phyloP scores from a whole-genome alignment of 2,329 filamentous ascomycete genomes.

The Monosporascus sp. region DNA sequence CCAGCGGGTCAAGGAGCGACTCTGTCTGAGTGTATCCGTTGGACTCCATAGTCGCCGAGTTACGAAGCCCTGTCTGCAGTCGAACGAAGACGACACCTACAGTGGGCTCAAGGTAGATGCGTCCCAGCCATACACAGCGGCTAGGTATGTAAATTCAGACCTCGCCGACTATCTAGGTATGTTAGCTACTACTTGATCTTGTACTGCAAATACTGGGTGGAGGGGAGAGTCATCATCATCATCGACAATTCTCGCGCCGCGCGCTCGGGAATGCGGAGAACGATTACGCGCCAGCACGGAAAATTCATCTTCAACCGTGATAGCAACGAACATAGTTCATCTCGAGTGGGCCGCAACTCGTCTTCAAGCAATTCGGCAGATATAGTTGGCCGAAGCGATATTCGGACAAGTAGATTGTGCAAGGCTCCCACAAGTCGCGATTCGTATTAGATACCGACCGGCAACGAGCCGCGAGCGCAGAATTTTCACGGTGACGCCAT shows the following conservation, averaged over 20 bases:
- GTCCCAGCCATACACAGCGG: slow-evolving; percentile 3
- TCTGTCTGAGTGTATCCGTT: slow-evolving; percentile 27
- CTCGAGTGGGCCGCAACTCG: too few species aligned
- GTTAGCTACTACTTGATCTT: background rate
- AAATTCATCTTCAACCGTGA: too few species aligned
- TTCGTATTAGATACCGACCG: background rate
- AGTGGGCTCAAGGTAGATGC: slow-evolving; percentile 11
- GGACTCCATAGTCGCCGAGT: slow-evolving; percentile 23
- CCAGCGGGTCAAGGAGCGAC: slow-evolving; percentile 25
- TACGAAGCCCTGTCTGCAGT: slow-evolving; percentile 6
- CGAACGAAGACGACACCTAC: slow-evolving; percentile 13
- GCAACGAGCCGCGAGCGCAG: background rate
- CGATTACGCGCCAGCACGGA: too few species aligned
- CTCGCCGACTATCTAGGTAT: background rate
- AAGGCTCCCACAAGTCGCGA: background rate
- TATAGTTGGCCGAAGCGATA: too few species aligned
- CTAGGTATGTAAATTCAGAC: background rate
- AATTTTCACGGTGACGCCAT: background rate
- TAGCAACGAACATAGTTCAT: too few species aligned
- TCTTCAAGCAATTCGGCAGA: too few species aligned
- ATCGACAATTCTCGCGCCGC: background rate
- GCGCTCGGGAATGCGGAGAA: too few species aligned
- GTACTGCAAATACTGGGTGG: background rate
- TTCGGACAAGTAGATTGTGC: too few species aligned
- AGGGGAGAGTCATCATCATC: background rate